Percentiles rank a stretch among this genome's conserved stretches.
Evolutionary conservation across 306 rosid species (phyloP).

Genomic region (Castanospermum australe): DNA sequence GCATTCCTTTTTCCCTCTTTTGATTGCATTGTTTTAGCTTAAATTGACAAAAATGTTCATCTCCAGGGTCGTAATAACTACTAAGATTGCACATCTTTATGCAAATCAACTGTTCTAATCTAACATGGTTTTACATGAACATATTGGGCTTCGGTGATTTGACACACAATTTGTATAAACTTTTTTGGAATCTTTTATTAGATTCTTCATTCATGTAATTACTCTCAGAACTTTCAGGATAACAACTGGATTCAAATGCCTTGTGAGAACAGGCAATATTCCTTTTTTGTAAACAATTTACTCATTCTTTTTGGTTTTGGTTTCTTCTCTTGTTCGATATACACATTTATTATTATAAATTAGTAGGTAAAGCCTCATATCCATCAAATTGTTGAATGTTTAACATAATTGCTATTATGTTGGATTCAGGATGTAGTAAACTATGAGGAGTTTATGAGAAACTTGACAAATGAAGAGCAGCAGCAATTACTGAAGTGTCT

Average conservation of each 20-base stretch:
- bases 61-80: background rate
- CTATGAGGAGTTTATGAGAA: slow-evolving; percentile 73
- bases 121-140: background rate
- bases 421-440: slow-evolving; percentile 69
- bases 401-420: slow-evolving; percentile 31
- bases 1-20: slow-evolving; percentile 9
- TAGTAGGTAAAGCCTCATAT: background rate
- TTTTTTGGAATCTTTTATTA: background rate
- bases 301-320: background rate
- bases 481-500: slow-evolving; percentile 77
- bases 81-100: background rate
- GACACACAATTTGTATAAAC: background rate
- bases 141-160: background rate
- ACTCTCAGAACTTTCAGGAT: slow-evolving; percentile 7
- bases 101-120: background rate
- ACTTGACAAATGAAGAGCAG: slow-evolving; percentile 87
- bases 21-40: slow-evolving; percentile 6
- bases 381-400: slow-evolving; percentile 20
- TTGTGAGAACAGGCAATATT: background rate
- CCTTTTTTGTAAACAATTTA: background rate
- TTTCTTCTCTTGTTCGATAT: slow-evolving; percentile 7
- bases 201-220: background rate
- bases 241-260: background rate
- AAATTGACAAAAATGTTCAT: background rate
- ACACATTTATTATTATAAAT: background rate